A percentile compares a stretch with the other conserved stretches of the same genome.
Conservation (phyloP, 164 flowering plant species). For the Vitis rotundifolia region DNA sequence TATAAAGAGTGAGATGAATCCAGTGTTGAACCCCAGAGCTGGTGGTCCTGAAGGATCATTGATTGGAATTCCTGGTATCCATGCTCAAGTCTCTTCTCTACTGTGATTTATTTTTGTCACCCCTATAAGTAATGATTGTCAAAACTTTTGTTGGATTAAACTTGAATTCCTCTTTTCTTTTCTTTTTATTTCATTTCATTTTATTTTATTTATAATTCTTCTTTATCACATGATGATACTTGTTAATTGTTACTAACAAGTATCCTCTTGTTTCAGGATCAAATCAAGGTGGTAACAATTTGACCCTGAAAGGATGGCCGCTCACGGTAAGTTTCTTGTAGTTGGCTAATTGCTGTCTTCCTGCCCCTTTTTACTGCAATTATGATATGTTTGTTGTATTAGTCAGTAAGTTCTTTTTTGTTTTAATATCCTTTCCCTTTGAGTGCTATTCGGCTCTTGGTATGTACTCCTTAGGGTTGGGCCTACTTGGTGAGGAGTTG, state of each 20-base stretch:
- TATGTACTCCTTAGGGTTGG: no score
- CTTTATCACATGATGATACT: background rate
- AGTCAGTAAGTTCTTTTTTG: background rate
- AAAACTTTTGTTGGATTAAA: background rate
- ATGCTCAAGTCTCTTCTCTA: background rate
- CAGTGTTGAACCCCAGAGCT: constrained; percentile 46
- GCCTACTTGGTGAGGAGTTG: no score
- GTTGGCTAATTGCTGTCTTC: background rate
- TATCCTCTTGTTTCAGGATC: constrained; percentile 58
- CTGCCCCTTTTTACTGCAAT: background rate
- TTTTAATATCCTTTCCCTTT: background rate
- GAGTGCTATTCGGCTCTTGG: no score
- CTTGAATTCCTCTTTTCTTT: background rate
- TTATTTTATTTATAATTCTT: background rate
- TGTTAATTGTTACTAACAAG: background rate
- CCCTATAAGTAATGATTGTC: background rate
- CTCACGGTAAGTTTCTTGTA: constrained; percentile 63
- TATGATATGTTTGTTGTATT: background rate
- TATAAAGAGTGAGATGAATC: constrained; percentile 45
- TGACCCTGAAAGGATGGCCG: constrained; percentile 98
- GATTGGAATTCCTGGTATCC: constrained; percentile 49
- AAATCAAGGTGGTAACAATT: constrained; percentile 84
- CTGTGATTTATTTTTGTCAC: background rate
- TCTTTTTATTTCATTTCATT: background rate
- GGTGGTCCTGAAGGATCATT: constrained; percentile 50